Conservation (phyloP, 305 asterid species). For the Petunia hybrid region DNA sequence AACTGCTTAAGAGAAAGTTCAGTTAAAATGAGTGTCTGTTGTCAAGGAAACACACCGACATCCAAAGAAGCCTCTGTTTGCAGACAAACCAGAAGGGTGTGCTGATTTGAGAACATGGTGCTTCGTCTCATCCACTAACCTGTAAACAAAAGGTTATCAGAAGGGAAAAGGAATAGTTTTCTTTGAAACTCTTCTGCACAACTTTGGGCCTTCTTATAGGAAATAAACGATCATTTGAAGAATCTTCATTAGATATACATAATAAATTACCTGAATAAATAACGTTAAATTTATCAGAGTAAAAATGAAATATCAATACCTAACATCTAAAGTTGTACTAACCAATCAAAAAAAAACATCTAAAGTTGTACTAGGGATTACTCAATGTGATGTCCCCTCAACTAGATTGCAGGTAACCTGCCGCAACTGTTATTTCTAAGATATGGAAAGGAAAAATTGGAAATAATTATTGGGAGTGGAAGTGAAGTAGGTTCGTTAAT, state of each 20-base stretch:
- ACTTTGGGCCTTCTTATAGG: not conserved
- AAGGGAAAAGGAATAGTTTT: constrained; percentile 17
- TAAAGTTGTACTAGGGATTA: constrained; percentile 16
- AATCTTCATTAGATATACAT: not conserved
- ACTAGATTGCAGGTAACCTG: not conserved
- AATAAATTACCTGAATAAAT: not conserved
- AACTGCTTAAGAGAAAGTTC: constrained; percentile 11
- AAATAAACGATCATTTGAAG: not conserved
- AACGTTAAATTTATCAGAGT: not conserved
- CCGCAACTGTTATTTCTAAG: constrained; percentile 16
- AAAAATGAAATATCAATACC: constrained; percentile 10
- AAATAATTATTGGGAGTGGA: constrained; percentile 17
- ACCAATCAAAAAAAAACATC: not conserved
- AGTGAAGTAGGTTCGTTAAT: constrained; percentile 20
- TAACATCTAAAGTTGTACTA: constrained; percentile 26
- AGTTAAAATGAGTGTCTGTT: constrained; percentile 22
- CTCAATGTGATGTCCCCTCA: not conserved
- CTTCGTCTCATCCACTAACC: constrained; percentile 87
- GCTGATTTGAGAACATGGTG: constrained; percentile 89
- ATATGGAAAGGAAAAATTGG: not conserved
- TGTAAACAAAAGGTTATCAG: constrained; percentile 41
- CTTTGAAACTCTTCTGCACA: constrained; percentile 7
- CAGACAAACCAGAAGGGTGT: constrained; percentile 99
- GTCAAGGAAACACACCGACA: constrained; percentile 68
- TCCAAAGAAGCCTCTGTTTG: constrained; percentile 96